Evolutionary conservation across 306 rosid species (phyloP).

Genomic region (Rosa lucieae): DNA sequence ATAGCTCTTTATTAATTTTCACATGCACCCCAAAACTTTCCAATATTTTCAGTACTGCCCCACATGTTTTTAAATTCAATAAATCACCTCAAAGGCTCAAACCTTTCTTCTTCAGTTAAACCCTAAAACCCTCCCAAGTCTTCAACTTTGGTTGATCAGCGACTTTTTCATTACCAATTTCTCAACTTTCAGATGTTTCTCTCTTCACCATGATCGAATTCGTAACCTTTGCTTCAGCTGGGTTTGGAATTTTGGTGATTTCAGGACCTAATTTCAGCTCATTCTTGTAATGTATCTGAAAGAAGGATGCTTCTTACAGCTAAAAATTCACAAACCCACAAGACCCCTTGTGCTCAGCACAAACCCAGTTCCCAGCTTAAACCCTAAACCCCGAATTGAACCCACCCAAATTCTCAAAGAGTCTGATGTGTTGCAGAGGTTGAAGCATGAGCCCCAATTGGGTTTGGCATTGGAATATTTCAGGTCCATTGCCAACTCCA

Average conservation of each 20-base stretch:
- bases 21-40: background rate
- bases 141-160: background rate
- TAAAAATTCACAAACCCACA: slow-evolving; percentile 59
- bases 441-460: slow-evolving; percentile 41
- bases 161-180: background rate
- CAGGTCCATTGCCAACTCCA: slow-evolving; percentile 53
- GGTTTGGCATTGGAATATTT: slow-evolving; percentile 55
- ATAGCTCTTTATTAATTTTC: background rate
- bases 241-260: background rate
- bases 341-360: slow-evolving; percentile 61
- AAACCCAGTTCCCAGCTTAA: slow-evolving; percentile 38
- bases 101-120: background rate
- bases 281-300: slow-evolving; percentile 52
- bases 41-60: background rate
- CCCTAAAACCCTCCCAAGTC: background rate
- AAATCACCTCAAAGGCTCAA: background rate
- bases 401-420: slow-evolving; percentile 31
- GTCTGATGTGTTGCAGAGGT: slow-evolving; percentile 43
- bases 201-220: background rate
- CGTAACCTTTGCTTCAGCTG: background rate
- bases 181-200: background rate
- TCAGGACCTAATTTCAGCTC: background rate
- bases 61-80: background rate
- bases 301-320: slow-evolving; percentile 60
- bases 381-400: slow-evolving; percentile 33